A percentile compares a stretch with the other conserved stretches of the same genome.
These are phyloP conservation scores for Paspalum notatum DNA, from an alignment of 176 grass and related monocot species.

Conservation along the genomic window DNA sequence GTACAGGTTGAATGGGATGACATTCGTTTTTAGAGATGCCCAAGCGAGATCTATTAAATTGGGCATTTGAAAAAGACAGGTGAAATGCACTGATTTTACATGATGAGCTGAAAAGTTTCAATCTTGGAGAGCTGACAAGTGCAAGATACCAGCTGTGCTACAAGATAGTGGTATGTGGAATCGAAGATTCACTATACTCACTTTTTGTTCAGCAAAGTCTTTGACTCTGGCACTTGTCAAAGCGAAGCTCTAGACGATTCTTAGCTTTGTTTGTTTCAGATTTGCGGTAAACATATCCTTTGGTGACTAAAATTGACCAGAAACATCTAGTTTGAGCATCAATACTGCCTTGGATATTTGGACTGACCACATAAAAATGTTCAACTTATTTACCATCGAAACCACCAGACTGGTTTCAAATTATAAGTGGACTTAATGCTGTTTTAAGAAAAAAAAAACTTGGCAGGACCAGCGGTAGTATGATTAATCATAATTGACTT, in stretches of 20 bases:
- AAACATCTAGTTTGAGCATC: neutral
- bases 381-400: neutral
- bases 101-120: slow-evolving; percentile 44
- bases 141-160: slow-evolving; percentile 36
- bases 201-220: slow-evolving; percentile 8
- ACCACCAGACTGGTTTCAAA: neutral
- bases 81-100: slow-evolving; percentile 27
- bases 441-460: neutral
- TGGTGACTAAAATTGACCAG: neutral
- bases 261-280: neutral
- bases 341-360: neutral
- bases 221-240: slow-evolving; percentile 5
- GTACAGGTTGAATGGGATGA: slow-evolving; percentile 53
- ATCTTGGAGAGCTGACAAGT: slow-evolving; percentile 20
- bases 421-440: neutral
- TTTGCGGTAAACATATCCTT: neutral
- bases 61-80: slow-evolving; percentile 8
- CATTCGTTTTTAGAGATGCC: slow-evolving; percentile 44
- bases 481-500: neutral
- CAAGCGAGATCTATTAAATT: slow-evolving; percentile 28
- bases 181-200: slow-evolving; percentile 30
- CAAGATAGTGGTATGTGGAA: slow-evolving; percentile 60
- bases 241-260: neutral
- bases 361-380: neutral
- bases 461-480: neutral